These are phyloP conservation scores for Boletellus sp. DNA, from an alignment of 1,284 basidiomycete species.

Conservation along the genomic window DNA sequence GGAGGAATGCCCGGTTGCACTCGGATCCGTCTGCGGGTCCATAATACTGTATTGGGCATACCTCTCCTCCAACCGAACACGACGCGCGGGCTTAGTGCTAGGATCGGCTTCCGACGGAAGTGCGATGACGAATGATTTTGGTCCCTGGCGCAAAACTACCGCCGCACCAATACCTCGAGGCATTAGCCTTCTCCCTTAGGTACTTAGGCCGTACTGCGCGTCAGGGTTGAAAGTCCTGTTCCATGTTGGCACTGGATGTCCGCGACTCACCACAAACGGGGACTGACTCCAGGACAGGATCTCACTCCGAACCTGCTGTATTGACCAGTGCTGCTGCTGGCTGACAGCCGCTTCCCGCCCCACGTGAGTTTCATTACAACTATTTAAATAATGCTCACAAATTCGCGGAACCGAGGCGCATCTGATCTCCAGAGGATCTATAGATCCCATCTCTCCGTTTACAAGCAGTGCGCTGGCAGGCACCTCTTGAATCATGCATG, in stretches of 20 bases:
- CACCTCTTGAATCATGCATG: conserved; percentile 25
- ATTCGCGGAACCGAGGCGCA: conserved; percentile 31
- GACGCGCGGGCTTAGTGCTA: conserved; percentile 27
- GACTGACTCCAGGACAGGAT: conserved; percentile 8
- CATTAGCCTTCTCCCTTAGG: conserved; percentile 31
- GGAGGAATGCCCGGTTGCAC: conserved; percentile 14
- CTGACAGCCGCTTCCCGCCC: conserved; percentile 8
- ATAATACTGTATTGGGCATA: conserved; percentile 11
- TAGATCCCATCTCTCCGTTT: conserved; percentile 9
- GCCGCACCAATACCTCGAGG: conserved; percentile 37
- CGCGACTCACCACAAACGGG: conserved; percentile 16
- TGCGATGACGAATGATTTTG: conserved; percentile 29
- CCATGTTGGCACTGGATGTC: conserved; percentile 9
- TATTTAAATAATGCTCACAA: background rate
- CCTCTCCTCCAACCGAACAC: conserved; percentile 5
- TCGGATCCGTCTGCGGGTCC: conserved; percentile 22
- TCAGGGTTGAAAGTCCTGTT: conserved; percentile 33
- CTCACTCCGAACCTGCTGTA: conserved; percentile 8
- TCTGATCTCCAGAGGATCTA: conserved; percentile 22
- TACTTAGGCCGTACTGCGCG: conserved; percentile 28
- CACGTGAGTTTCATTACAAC: conserved; percentile 24
- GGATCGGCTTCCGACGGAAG: conserved; percentile 27
- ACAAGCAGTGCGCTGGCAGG: conserved; percentile 18
- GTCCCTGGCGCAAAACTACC: conserved; percentile 29
- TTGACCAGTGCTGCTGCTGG: conserved; percentile 9